Conservation (phyloP, 345 rosid species). For the Citrus trifoliata region DNA sequence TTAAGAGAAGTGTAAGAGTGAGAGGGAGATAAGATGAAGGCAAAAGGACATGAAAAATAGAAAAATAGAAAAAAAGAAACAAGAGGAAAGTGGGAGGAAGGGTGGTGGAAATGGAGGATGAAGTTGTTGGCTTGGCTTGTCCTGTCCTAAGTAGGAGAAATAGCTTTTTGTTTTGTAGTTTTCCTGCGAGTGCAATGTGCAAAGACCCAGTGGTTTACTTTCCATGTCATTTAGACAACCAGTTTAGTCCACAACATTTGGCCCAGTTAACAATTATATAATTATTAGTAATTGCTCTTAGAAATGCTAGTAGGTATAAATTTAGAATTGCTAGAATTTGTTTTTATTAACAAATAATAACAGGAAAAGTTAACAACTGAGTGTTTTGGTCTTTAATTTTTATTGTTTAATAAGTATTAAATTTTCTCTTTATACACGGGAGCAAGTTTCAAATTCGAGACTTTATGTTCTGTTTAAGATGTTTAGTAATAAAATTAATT, state of each 20-base stretch:
- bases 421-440: too few species aligned
- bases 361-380: too few species aligned
- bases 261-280: background rate
- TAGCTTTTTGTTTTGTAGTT: background rate
- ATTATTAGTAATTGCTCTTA: too few species aligned
- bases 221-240: background rate
- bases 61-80: background rate
- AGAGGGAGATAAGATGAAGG: background rate
- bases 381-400: too few species aligned
- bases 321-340: too few species aligned
- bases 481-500: too few species aligned
- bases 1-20: background rate
- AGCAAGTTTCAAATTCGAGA: too few species aligned
- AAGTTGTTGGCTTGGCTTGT: background rate
- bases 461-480: too few species aligned
- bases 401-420: too few species aligned
- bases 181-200: background rate
- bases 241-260: background rate
- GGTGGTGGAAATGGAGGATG: background rate
- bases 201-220: background rate
- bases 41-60: background rate
- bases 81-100: slow-evolving; percentile 10
- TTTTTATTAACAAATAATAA: too few species aligned
- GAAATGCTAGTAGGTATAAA: too few species aligned
- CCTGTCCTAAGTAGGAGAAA: background rate